Evolutionary conservation across 2,329 filamentous ascomycete species (phyloP), one percentile per base, ranked within the genome.

Genomic region (Dryadomyces quercivorus): DNA sequence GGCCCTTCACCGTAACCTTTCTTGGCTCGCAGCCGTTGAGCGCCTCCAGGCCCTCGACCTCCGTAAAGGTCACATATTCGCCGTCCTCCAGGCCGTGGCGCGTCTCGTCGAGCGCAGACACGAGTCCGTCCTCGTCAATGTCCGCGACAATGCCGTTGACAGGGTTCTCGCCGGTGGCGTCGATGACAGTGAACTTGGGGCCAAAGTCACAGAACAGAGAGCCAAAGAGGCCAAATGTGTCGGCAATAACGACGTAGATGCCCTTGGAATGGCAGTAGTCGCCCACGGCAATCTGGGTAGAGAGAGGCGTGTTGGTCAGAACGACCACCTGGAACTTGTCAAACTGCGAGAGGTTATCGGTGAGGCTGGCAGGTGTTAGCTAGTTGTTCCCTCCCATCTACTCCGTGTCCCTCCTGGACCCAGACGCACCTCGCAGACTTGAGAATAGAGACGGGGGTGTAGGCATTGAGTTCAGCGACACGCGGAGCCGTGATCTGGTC

Each of bases 181-280:
- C 93, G 60, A 89, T 84, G 54, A 93, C 82, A 5, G 88, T 89
- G 69, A 98, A 98, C 64, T 93, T 88, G 65, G 92, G 83, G 61
- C 93, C 93, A 66, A 98, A 98, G 66, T 98, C 93, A 64, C 91
- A 96, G 73, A 98, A 98, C 61, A 98, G 86, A 60, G 85, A 88
- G 51, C 93, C 93, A 66, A 98, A 98, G 36, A 98, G 78, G 60
- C 93, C 93, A 64, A 88, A 96, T 0, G 88, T 95, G 65, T 96
- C 91, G 7, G 88, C 82, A 55, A 89, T 81, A 51, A 95, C 84
- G 43, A 98, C 73, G 67, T 88, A 96, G 62, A 98, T 96, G 59
- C 88, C 86, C 69, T 97, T 95, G 59, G 85, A 75, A 70, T 97
- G 93, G 70, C 92, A 95, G 73, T 92, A 97, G 63, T 97, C 90